Percentiles rank a stretch among this genome's conserved stretches.
These are phyloP conservation scores for Spinellus fusiger DNA, from an alignment of 192 early-diverging fungal genomes.

Conservation along the genomic window DNA sequence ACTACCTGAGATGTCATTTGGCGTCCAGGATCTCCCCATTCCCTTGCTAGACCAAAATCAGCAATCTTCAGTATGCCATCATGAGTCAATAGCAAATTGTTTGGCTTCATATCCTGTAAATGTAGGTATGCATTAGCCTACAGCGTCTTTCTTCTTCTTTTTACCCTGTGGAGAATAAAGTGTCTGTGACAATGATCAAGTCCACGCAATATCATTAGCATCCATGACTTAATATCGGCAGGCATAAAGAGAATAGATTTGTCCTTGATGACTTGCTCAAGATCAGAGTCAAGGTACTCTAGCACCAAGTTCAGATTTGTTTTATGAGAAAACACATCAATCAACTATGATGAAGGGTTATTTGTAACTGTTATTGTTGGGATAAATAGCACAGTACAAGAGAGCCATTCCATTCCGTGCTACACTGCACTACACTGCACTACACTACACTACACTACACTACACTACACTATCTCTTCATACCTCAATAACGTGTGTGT, in stretches of 20 bases:
- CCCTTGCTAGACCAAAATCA: slow-evolving; percentile 98
- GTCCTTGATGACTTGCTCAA: slow-evolving; percentile 97
- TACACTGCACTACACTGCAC: neutral
- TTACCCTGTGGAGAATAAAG: slow-evolving; percentile 84
- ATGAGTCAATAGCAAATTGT: slow-evolving; percentile 73
- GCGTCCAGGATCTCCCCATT: slow-evolving; percentile 77
- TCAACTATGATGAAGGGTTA: slow-evolving; percentile 49
- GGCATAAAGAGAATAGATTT: slow-evolving; percentile 82
- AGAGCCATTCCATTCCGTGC: neutral
- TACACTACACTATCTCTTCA: too few species aligned
- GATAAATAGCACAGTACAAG: neutral
- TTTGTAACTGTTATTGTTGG: neutral
- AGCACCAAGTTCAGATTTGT: slow-evolving; percentile 89
- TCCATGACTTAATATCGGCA: slow-evolving; percentile 94
- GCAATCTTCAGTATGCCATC: slow-evolving; percentile 94
- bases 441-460: too few species aligned
- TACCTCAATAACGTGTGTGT: slow-evolving; percentile 89
- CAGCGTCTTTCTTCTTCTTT: slow-evolving; percentile 3
- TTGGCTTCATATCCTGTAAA: slow-evolving; percentile 78
- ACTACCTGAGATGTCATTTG: slow-evolving; percentile 93
- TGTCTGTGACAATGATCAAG: slow-evolving; percentile 86
- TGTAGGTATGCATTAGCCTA: neutral
- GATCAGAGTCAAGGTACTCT: slow-evolving; percentile 90
- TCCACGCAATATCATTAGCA: slow-evolving; percentile 93
- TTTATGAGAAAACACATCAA: slow-evolving; percentile 90